Base-by-base conservation (phyloP, 164 flowering plant genomes). In the Akebia trifoliata region DNA sequence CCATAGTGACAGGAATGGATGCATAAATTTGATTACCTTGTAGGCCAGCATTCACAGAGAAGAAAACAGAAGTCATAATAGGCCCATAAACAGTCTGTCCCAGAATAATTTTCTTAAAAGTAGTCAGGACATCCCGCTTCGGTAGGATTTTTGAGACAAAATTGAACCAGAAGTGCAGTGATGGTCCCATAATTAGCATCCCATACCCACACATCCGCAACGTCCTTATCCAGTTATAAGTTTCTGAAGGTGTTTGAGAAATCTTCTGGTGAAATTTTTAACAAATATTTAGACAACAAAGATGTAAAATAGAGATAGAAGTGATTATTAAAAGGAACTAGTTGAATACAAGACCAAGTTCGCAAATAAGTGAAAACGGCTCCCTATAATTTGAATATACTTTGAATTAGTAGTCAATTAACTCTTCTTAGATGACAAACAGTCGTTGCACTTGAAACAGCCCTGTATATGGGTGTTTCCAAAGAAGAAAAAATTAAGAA, bases 101-200 rank as follows among this genome's bases (percentile, higher is more conserved):
- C 77, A 89, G 64, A 28, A 68, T 54, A 60, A 92, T 87, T 67
- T 92, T 92, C 85, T 83, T 89, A 43, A 84, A 59, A 4, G 95
- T 90, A 44, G 84, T 65, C 8, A 77, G 15, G 11, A 84, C 8
- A 69, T 87, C 96, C 36, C 74, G 70, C 72, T 82, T 79, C 2
- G 97, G 99, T 36, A 86, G 64, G 59, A 79, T 46, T 66, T 48
- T 81, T n/a, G 99, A 90, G 64, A 90, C 57, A 12, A 81, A 81
- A 57, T 86, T 87, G 78, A 84, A 93, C 97, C 97, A 93, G 39
- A 66, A 69, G 73, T 90, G 97, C 55, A 93, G 68, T 10, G 97
- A 68, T 29, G 99, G 97, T 36, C 97, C 99, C 51, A 82, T 63
- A 61, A 90, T 45, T 21, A 93, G 17, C 80, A 83, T 20, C 60